Base-by-base conservation (phyloP, 169 alveolate species). In the Cryptosporidium ubiquitum region DNA sequence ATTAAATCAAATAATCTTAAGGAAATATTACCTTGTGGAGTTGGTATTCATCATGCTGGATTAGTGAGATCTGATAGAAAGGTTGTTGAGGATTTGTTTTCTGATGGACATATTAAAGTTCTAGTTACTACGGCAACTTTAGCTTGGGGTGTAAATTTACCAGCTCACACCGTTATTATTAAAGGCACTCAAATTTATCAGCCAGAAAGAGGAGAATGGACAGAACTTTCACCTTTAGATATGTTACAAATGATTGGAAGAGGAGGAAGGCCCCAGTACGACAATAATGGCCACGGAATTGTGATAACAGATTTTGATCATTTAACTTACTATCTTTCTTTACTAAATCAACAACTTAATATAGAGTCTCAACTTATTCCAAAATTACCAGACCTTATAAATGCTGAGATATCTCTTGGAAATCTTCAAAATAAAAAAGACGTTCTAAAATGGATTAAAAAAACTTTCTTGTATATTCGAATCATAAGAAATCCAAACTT, bases 121-220 rank as follows among this genome's bases (percentile, higher is more conserved):
- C 92, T 99, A 40, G 98, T 98, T 69, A 96, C 99, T n/a, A 99
- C 99, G 0, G 98, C 99, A 5, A 99, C 99, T 16, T 92, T 99
- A 73, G 99, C 99, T 7, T 98, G 99, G 99, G 99, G 99, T 68
- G 99, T 99, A 6, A 99, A 99, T 92, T 91, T 99, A 68, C 99
- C 99, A 9, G 99, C 99, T 1, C 99, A 98, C 91, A 97, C 99
- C 23, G 99, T 98, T 10, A 97, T 99, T 6, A 98, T 99, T 66
- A 98, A 98, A 93, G 99, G 99, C 5, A 98, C 99, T 3, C 98
- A 97, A 94, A 97, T 98, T 33, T 99, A 98, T 94, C 94, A 95
- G 58, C 99, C 99, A 18, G 99, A 97, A 89, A 94, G 95, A 91
- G 99, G 99, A 12, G 95, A 96, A 74, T 98, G 99, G 99, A 95